Evolutionary conservation across 2,329 filamentous ascomycete genomes (phyloP).

Genomic region (Coniochaeta prunicola): DNA sequence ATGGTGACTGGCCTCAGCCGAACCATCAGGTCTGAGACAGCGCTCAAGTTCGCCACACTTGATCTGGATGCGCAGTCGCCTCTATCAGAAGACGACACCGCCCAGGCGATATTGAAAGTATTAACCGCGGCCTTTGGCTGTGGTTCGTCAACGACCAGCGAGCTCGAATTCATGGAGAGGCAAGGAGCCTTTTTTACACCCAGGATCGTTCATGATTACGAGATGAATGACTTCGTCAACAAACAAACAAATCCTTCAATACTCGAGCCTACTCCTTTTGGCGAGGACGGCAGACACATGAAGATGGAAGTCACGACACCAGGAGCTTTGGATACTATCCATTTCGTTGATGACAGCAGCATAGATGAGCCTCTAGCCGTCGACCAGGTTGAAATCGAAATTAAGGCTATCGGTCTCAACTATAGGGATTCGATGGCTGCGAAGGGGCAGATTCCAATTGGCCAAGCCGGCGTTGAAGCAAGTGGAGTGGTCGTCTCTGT

Average conservation of each 20-base stretch:
- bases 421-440: constrained; percentile 38
- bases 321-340: constrained; percentile 30
- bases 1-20: constrained; percentile 38
- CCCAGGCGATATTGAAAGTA: constrained; percentile 20
- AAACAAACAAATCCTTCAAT: constrained; percentile 29
- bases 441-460: constrained; percentile 27
- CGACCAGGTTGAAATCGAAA: constrained; percentile 33
- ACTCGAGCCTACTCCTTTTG: constrained; percentile 32
- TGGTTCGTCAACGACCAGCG: constrained; percentile 21
- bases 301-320: constrained; percentile 30
- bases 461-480: constrained; percentile 30
- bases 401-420: constrained; percentile 37
- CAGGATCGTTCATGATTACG: constrained; percentile 29
- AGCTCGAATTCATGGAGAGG: constrained; percentile 36
- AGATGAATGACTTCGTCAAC: constrained; percentile 35
- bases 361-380: constrained; percentile 18
- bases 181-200: constrained; percentile 29
- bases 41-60: constrained; percentile 34
- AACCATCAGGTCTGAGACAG: constrained; percentile 37
- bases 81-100: constrained; percentile 15
- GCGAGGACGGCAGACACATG: constrained; percentile 22
- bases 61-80: constrained; percentile 30
- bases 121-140: constrained; percentile 28
- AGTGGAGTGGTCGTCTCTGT: constrained; percentile 24
- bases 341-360: constrained; percentile 29